Base-by-base conservation (phyloP, 2,329 filamentous ascomycete species). In the Colletotrichum cuscutae region DNA sequence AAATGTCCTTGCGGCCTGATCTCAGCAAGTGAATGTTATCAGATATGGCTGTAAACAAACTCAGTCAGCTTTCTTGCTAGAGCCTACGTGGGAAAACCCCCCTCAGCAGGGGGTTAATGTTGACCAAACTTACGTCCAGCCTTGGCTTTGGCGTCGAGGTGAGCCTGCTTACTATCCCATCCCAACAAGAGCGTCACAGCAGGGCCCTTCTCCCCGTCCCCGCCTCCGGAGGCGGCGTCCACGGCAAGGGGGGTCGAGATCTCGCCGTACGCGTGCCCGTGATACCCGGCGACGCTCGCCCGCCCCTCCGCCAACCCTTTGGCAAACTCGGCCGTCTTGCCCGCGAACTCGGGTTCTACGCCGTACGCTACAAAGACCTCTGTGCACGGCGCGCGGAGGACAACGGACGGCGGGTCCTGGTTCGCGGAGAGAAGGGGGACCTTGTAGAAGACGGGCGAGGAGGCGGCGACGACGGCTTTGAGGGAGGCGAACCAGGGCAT, bases 141-240 rank as follows among this genome's bases (percentile, higher is more conserved):
- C 56, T 73, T 70, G n/a, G 76, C 75, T 67, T 77, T 77, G 61
- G 76, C 76, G 11, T 68, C 77, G 37, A 82, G 53, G 75, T 84
- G 83, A 24, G 80, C 82, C 52, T 82, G 81, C 73, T 78, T 82
- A 72, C 79, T 82, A 22, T 84, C 82, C 83, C 83, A 84, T 5
- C 83, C 83, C 49, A 84, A 71, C 28, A 84, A 70, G 71, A 83
- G 75, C 65, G 79, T 76, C 15, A 78, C 81, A 13, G 80, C 79
- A 37, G 76, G 77, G 3, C 78, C 81, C 60, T 78, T 75, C 19
- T 77, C 75, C 22, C 79, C 78, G 35, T 78, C 76, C 42, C 42
- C 32, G 32, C 32, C 42, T 3, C 77, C 65, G 7, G 49, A 54
- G 26, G 28, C 9, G 26, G 46, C 30, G 35, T 59, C 77, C 57